phyloP scores from a whole-genome alignment of 306 rosid species.

The Vigna nakashimae region DNA sequence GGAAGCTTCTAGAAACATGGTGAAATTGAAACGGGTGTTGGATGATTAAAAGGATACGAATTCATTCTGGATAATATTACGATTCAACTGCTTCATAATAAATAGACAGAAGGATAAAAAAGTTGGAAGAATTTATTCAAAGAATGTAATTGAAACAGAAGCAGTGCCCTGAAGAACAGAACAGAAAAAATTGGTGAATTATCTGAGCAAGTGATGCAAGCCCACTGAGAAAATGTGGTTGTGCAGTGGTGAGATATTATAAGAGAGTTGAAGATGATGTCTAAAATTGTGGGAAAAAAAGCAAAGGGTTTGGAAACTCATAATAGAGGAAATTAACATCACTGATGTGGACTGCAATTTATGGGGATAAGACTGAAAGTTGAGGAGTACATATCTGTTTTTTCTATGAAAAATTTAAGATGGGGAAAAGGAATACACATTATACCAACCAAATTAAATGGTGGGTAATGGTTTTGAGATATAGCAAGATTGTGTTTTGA shows the following conservation, averaged over 20 bases:
- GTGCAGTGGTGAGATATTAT: conserved; percentile 37
- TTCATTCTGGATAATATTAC: neutral
- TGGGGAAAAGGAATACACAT: conserved; percentile 4
- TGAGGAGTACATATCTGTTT: conserved; percentile 46
- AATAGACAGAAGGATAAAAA: conserved; percentile 7
- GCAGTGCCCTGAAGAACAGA: conserved; percentile 9
- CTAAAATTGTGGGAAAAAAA: conserved; percentile 27
- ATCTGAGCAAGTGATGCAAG: conserved; percentile 46
- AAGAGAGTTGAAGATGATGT: conserved; percentile 36
- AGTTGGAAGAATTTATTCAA: conserved; percentile 25
- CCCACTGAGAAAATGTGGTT: conserved; percentile 18
- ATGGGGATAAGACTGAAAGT: conserved; percentile 50
- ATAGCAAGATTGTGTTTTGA: conserved; percentile 5
- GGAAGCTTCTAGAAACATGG: neutral
- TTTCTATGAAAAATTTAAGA: conserved; percentile 29
- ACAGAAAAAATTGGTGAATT: neutral
- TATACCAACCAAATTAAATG: conserved; percentile 45
- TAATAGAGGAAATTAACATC: conserved; percentile 45
- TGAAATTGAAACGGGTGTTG: neutral
- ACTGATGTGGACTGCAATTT: conserved; percentile 49
- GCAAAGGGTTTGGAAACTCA: neutral
- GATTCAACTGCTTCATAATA: conserved; percentile 28
- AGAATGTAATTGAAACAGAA: conserved; percentile 22
- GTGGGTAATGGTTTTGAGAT: conserved; percentile 45
- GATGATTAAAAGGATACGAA: neutral